Evolutionary conservation across 225 moss, liverwort and hornwort genomes (phyloP).

Genomic region (Marchantia paleacea): DNA sequence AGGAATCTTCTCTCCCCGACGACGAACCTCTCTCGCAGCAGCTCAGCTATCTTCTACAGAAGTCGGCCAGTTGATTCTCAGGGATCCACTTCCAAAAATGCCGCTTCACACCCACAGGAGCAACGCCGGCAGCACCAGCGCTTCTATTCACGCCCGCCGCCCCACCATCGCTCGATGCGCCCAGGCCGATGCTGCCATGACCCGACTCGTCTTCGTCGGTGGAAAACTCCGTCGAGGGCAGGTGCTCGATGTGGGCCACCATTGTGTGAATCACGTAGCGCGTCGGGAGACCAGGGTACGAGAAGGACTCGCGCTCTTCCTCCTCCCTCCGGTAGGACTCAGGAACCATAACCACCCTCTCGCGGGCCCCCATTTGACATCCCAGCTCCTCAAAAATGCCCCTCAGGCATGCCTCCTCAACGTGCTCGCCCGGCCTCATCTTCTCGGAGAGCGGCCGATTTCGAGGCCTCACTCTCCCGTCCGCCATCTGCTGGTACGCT

Average conservation of each 20-base stretch:
- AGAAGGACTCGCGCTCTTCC: slow-evolving; percentile 74
- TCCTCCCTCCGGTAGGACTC: slow-evolving; percentile 67
- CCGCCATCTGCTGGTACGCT: slow-evolving; percentile 85
- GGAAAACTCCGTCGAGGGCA: slow-evolving; percentile 64
- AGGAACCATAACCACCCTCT: slow-evolving; percentile 60
- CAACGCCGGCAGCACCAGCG: not conserved
- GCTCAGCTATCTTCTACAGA: slow-evolving; percentile 9
- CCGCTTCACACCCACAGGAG: slow-evolving; percentile 34
- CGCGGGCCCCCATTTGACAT: slow-evolving; percentile 54
- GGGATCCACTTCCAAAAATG: slow-evolving; percentile 60
- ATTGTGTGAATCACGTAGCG: slow-evolving; percentile 75
- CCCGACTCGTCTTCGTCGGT: slow-evolving; percentile 68
- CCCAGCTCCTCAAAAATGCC: slow-evolving; percentile 91
- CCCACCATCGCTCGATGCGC: slow-evolving; percentile 10
- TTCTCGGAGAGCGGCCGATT: slow-evolving; percentile 89
- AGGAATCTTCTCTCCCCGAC: not conserved
- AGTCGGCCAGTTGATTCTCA: slow-evolving; percentile 21
- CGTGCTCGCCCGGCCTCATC: slow-evolving; percentile 81
- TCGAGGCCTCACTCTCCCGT: slow-evolving; percentile 66
- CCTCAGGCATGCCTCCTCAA: slow-evolving; percentile 73
- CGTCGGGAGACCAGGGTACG: slow-evolving; percentile 85
- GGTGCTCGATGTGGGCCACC: slow-evolving; percentile 66
- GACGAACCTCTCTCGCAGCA: no score
- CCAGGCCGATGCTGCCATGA: slow-evolving; percentile 11
- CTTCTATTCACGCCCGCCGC: not conserved